These are phyloP conservation scores for Lachnellula occidentalis DNA, from an alignment of 2,329 filamentous ascomycete genomes.

Conservation along the genomic window DNA sequence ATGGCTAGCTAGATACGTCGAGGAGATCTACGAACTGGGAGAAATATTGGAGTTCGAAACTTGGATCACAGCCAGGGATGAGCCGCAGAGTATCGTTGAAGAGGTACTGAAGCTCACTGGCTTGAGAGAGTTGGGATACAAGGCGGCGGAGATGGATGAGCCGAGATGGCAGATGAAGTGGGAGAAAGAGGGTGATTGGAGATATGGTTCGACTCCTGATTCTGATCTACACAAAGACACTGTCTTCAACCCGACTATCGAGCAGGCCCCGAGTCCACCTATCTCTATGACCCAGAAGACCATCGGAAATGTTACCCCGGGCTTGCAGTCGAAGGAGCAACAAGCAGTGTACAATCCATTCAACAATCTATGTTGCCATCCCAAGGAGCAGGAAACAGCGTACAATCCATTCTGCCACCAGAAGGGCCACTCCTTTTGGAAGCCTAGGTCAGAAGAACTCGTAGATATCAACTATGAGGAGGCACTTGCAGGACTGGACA, in stretches of 20 bases:
- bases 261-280: neutral
- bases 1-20: constrained; percentile 10
- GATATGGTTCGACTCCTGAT: constrained; percentile 5
- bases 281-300: too few relatives aligned
- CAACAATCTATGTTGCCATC: too few relatives aligned
- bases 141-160: constrained; percentile 44
- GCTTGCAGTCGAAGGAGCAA: too few relatives aligned
- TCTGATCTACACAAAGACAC: too few relatives aligned
- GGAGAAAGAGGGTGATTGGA: constrained; percentile 36
- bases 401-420: too few relatives aligned
- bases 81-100: constrained; percentile 44
- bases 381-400: too few relatives aligned
- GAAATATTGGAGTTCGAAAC: neutral
- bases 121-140: constrained; percentile 48
- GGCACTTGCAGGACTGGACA: too few relatives aligned
- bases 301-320: too few relatives aligned
- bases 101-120: constrained; percentile 48
- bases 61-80: constrained; percentile 12
- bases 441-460: too few relatives aligned
- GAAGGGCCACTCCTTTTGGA: too few relatives aligned
- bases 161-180: constrained; percentile 52
- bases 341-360: too few relatives aligned
- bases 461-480: too few relatives aligned
- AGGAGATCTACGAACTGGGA: constrained; percentile 1
- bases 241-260: neutral